phyloP scores from a whole-genome alignment of 1,284 basidiomycete species.

The Sporisorium iseilematis-ciliati region DNA sequence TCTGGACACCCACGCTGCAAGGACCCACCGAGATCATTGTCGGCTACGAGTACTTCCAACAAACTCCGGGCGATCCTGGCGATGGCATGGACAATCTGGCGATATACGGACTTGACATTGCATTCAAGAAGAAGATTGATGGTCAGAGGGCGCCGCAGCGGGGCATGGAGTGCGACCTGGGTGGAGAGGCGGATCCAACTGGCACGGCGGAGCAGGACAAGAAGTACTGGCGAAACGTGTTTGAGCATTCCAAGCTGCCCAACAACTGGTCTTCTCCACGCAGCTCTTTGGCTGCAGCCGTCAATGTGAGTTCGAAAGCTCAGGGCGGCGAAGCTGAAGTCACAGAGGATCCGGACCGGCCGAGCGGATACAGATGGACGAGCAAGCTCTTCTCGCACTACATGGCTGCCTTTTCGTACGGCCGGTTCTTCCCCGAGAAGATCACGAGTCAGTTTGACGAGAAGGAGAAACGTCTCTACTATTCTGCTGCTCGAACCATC shows the following conservation, averaged over 20 bases:
- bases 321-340: background rate
- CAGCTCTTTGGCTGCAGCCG: background rate
- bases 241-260: slow-evolving; percentile 60
- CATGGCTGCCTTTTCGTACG: slow-evolving; percentile 48
- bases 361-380: slow-evolving; percentile 25
- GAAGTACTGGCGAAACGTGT: slow-evolving; percentile 38
- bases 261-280: slow-evolving; percentile 30
- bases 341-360: background rate
- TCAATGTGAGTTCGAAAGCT: background rate
- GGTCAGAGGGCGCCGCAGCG: slow-evolving; percentile 33
- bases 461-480: slow-evolving; percentile 52
- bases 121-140: slow-evolving; percentile 29
- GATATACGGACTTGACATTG: slow-evolving; percentile 56
- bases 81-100: slow-evolving; percentile 62
- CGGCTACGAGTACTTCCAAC: slow-evolving; percentile 54
- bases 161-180: slow-evolving; percentile 48
- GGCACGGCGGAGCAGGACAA: slow-evolving; percentile 19
- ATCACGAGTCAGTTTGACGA: slow-evolving; percentile 62
- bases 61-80: slow-evolving; percentile 54
- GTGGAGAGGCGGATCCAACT: slow-evolving; percentile 36
- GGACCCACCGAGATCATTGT: slow-evolving; percentile 55
- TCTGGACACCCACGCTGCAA: slow-evolving; percentile 48
- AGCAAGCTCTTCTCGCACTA: slow-evolving; percentile 56
- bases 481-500: slow-evolving; percentile 41
- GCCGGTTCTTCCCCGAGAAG: slow-evolving; percentile 42